These are phyloP conservation scores for Dacryopinax primogenitus DNA, from an alignment of 768 basidiomycete genomes.

Conservation along the genomic window DNA sequence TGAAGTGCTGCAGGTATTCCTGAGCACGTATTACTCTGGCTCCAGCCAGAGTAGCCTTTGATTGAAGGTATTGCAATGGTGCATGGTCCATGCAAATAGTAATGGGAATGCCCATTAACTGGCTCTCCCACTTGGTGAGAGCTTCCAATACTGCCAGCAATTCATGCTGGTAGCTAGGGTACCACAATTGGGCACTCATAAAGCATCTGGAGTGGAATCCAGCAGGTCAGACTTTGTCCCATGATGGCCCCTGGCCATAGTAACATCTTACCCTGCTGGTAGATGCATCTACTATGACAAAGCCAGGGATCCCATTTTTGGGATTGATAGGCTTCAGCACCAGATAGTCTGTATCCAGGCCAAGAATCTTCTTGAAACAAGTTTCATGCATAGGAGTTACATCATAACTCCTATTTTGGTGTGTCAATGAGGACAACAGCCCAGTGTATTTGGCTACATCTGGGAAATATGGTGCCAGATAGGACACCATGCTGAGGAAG, in stretches of 20 bases:
- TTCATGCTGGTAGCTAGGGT: slow-evolving; percentile 15
- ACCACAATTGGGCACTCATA: slow-evolving; percentile 12
- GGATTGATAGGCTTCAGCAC: background rate
- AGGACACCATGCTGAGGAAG: background rate
- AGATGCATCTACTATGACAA: background rate
- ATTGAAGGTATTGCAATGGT: background rate
- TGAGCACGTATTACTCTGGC: background rate
- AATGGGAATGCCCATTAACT: background rate
- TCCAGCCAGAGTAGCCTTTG: background rate
- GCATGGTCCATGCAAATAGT: background rate
- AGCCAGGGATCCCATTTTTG: background rate
- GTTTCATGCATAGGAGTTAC: background rate
- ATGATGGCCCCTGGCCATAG: background rate
- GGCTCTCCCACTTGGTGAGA: background rate
- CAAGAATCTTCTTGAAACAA: background rate
- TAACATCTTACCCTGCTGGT: background rate
- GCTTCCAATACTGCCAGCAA: slow-evolving; percentile 13
- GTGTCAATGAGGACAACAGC: background rate
- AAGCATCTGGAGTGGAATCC: slow-evolving; percentile 18
- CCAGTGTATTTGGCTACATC: background rate
- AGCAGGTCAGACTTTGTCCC: slow-evolving; percentile 10
- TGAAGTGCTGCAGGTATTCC: background rate
- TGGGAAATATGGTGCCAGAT: background rate
- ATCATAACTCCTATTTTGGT: background rate
- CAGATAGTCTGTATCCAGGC: background rate